Evolutionary conservation across 441 rosid species (phyloP).

Genomic region (Manihot esculenta): DNA sequence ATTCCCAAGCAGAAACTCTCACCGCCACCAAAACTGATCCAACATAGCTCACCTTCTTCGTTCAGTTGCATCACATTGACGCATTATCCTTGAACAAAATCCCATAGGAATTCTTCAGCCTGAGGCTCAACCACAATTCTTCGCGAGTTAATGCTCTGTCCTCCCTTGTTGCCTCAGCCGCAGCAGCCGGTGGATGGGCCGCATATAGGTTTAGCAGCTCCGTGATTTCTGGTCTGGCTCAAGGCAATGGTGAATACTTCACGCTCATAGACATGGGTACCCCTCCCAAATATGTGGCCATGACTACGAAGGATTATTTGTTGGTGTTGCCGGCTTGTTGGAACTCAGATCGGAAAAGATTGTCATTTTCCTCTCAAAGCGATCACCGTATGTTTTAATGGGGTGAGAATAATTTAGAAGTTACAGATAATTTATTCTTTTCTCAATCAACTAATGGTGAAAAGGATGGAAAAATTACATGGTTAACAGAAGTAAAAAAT

Average conservation of each 20-base stretch:
- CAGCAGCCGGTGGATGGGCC: constrained; percentile 26
- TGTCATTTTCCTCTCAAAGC: constrained; percentile 76
- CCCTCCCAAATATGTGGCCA: constrained; percentile 80
- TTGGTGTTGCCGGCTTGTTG: constrained; percentile 80
- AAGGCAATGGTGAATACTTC: constrained; percentile 93
- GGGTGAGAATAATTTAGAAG: too few relatives aligned
- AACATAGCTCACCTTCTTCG: constrained; percentile 33
- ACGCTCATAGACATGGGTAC: constrained; percentile 88
- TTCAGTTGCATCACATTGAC: constrained; percentile 60
- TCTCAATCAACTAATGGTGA: too few relatives aligned
- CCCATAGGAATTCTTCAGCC: constrained; percentile 51
- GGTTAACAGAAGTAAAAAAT: too few relatives aligned
- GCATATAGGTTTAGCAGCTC: constrained; percentile 65
- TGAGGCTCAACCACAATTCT: constrained; percentile 60
- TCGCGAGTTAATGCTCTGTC: constrained; percentile 44
- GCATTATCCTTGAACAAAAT: constrained; percentile 49
- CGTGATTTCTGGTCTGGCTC: constrained; percentile 75
- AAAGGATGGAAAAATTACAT: too few relatives aligned
- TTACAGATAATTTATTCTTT: too few relatives aligned
- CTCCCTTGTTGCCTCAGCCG: constrained; percentile 36
- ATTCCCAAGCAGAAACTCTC: constrained; percentile 9
- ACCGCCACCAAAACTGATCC: not conserved
- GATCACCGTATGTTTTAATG: too few relatives aligned
- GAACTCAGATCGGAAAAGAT: constrained; percentile 80
- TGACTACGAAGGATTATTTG: constrained; percentile 77